These are phyloP conservation scores for Leishmania gerbilli DNA, from an alignment of 208 protist genomes.

Conservation along the genomic window DNA sequence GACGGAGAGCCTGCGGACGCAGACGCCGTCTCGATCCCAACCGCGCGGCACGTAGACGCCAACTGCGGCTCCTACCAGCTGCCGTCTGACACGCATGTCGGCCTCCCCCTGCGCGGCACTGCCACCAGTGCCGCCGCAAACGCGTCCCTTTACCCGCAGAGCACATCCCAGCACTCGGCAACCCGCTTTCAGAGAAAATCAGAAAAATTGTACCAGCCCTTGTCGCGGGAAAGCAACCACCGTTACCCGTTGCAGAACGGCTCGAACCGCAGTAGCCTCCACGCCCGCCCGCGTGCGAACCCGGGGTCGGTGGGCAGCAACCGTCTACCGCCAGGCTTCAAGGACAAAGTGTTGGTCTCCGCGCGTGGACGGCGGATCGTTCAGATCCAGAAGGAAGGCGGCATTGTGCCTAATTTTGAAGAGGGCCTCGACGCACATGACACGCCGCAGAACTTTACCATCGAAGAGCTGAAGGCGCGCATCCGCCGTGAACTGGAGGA, in stretches of 20 bases:
- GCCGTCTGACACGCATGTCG: conserved; percentile 1
- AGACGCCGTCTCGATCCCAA: not conserved
- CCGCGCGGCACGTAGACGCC: conserved; percentile 2
- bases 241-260: not conserved
- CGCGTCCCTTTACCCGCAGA: not conserved
- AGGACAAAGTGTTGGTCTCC: conserved; percentile 21
- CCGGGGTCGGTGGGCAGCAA: not conserved
- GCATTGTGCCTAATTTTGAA: conserved; percentile 36
- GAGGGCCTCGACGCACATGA: conserved; percentile 50
- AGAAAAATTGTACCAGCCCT: not conserved
- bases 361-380: conserved; percentile 28
- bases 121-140: not conserved
- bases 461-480: conserved; percentile 55
- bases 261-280: not conserved
- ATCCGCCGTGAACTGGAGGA: conserved; percentile 71
- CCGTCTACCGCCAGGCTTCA: not conserved
- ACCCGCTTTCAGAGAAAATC: not conserved
- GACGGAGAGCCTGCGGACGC: not conserved
- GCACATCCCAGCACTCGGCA: not conserved
- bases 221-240: not conserved
- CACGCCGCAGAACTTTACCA: conserved; percentile 39
- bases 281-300: not conserved
- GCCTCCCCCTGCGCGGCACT: not conserved
- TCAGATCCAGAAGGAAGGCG: conserved; percentile 25
- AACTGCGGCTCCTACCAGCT: conserved; percentile 21